Evolutionary conservation across 2,329 filamentous ascomycete species (phyloP), one percentile per base, ranked within the genome.

Genomic region (Hypoxylon sp.): DNA sequence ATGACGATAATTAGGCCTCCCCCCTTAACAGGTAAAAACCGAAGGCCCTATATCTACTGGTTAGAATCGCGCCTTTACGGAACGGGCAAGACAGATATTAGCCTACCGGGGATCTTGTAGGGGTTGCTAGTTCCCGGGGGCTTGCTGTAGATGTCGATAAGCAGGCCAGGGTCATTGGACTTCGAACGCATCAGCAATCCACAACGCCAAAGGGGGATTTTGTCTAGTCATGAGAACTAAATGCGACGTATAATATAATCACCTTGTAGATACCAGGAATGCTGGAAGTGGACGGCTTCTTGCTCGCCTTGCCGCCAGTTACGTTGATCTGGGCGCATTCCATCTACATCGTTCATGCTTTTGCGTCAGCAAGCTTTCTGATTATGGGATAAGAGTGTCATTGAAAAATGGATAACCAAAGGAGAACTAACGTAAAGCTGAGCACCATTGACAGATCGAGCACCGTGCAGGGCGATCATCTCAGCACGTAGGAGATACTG

Each of bases 401-500:
- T 21, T n/a, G n/a, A 17, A 9, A 11, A 11, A 11, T 2, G 17
- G 7, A 51, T 21, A 23, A 50, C 19, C 3, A 3, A 32, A 13
- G 3, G n/a, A 11, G 17, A 34, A 67, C 74, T 68, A 58, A 79
- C 77, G 67, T 83, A 83, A 58, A 86, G 79, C 70, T 86, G 83
- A 5, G 84, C 83, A 3, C 82, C 83, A 14, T 79, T 78, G 57
- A 79, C 78, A 60, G 77, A 81, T 10, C 74, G 67, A 7, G 82
- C 83, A 14, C 76, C 79, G 77, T 89, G 87, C 5, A 89, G 83
- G 17, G 86, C 87, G 60, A 89, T 83, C 75, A 88, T 82, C 80
- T 89, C 87, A 59, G 87, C 85, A 17, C 87, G 84, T 10, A 89
- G 81, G 34, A 90, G 84, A 74, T 89, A 89, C 73, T 88, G 82